phyloP scores from a whole-genome alignment of 768 basidiomycete genomes.

The Chalciporus piperatus region DNA sequence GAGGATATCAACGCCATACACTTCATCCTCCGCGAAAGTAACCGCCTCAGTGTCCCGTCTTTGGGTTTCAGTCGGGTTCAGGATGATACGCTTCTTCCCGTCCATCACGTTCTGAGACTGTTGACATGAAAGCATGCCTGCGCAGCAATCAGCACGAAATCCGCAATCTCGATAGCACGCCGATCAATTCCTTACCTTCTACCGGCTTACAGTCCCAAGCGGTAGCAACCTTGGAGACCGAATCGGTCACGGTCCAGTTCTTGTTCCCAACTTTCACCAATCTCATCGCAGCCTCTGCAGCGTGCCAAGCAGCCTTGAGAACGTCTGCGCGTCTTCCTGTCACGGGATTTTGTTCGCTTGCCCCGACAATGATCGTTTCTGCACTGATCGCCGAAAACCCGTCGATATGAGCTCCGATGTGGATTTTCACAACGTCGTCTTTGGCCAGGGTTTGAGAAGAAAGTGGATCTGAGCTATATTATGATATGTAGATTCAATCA shows the following conservation, averaged over 20 bases:
- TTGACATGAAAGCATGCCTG: conserved; percentile 94
- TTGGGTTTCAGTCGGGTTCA: conserved; percentile 84
- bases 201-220: conserved; percentile 88
- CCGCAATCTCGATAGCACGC: not conserved
- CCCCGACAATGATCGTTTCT: conserved; percentile 89
- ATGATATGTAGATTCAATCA: conserved; percentile 28
- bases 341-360: conserved; percentile 66
- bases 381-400: conserved; percentile 93
- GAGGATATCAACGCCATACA: conserved; percentile 92
- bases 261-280: conserved; percentile 88
- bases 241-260: conserved; percentile 94
- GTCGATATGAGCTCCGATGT: conserved; percentile 96
- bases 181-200: conserved; percentile 58
- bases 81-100: conserved; percentile 92
- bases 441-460: conserved; percentile 69
- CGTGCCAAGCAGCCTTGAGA: conserved; percentile 89
- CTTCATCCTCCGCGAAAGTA: conserved; percentile 89
- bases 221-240: conserved; percentile 67
- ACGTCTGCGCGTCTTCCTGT: conserved; percentile 89
- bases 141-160: not conserved
- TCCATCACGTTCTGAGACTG: conserved; percentile 94
- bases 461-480: conserved; percentile 66
- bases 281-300: conserved; percentile 90
- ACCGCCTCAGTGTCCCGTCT: conserved; percentile 82
- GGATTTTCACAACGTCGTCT: conserved; percentile 92